A percentile compares a stretch with the other conserved stretches of the same genome.
Evolutionary conservation across 1,284 basidiomycete species (phyloP).

Genomic region (Cutaneotrichosporon daszewskae): DNA sequence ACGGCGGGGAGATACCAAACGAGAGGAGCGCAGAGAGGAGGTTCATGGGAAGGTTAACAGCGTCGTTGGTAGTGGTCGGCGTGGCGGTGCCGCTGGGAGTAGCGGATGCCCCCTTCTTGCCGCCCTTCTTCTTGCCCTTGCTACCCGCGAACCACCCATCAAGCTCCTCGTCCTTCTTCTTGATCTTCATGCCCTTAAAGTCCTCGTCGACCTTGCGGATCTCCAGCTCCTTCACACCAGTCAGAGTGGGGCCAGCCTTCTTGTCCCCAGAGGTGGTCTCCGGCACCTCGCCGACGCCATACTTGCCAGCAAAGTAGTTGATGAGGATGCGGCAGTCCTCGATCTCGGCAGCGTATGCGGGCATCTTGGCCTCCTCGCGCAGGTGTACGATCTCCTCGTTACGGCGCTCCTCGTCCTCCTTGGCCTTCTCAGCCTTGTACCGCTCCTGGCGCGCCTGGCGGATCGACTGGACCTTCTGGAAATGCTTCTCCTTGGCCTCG

Average conservation of each 20-base stretch:
- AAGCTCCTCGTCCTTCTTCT: slow-evolving; percentile 87
- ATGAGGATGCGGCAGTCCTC: slow-evolving; percentile 77
- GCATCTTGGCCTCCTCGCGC: slow-evolving; percentile 82
- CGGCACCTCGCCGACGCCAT: slow-evolving; percentile 48
- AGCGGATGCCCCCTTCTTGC: slow-evolving; percentile 18
- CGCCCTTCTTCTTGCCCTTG: slow-evolving; percentile 56
- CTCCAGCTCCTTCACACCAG: slow-evolving; percentile 75
- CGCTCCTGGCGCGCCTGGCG: slow-evolving; percentile 76
- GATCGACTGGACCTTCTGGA: slow-evolving; percentile 67
- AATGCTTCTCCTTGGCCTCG: slow-evolving; percentile 74
- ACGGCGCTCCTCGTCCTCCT: slow-evolving; percentile 76
- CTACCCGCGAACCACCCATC: slow-evolving; percentile 73
- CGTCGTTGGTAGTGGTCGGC: slow-evolving; percentile 31
- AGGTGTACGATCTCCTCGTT: slow-evolving; percentile 73
- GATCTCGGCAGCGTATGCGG: slow-evolving; percentile 89
- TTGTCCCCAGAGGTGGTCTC: slow-evolving; percentile 31
- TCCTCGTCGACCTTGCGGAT: slow-evolving; percentile 73
- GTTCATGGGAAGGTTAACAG: slow-evolving; percentile 75
- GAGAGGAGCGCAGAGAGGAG: slow-evolving; percentile 81
- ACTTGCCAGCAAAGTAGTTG: slow-evolving; percentile 77
- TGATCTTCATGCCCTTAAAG: slow-evolving; percentile 65
- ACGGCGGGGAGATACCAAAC: slow-evolving; percentile 85
- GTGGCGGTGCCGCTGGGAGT: slow-evolving; percentile 18
- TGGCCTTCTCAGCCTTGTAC: slow-evolving; percentile 70
- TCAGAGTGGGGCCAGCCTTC: slow-evolving; percentile 47